Percentiles rank a stretch among this genome's conserved stretches.
phyloP scores from a whole-genome alignment of 495 filamentous ascomycete species.

The Hypoxylon fragiforme region DNA sequence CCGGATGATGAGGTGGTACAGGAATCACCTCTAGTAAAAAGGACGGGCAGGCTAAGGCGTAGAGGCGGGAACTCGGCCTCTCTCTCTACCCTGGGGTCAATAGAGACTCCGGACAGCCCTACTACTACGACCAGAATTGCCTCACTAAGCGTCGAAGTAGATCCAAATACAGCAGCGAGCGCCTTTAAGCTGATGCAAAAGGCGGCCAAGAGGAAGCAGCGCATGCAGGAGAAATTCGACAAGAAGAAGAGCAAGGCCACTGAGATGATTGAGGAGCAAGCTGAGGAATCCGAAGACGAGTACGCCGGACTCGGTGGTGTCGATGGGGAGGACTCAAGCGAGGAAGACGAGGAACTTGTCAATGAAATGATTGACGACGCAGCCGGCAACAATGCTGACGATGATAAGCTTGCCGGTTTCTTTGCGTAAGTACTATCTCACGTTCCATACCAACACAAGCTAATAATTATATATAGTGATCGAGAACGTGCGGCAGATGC shows the following conservation, averaged over 20 bases:
- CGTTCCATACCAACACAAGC: background rate
- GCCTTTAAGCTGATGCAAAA: constrained; percentile 81
- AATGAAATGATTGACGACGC: constrained; percentile 89
- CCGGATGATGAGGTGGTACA: constrained; percentile 40
- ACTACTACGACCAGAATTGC: constrained; percentile 44
- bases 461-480: constrained; percentile 52
- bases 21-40: constrained; percentile 63
- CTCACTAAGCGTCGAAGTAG: constrained; percentile 28
- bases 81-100: constrained; percentile 9
- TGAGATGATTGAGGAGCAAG: constrained; percentile 87
- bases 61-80: constrained; percentile 38
- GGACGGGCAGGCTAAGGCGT: constrained; percentile 63
- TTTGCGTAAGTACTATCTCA: constrained; percentile 67
- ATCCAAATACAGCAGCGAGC: constrained; percentile 13
- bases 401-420: constrained; percentile 78
- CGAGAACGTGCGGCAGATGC: constrained; percentile 72
- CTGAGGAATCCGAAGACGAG: constrained; percentile 97
- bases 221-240: constrained; percentile 61
- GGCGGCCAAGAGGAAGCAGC: constrained; percentile 60
- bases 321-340: constrained; percentile 81
- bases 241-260: constrained; percentile 88
- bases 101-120: constrained; percentile 15
- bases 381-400: constrained; percentile 70
- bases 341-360: constrained; percentile 64
- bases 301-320: constrained; percentile 92